phyloP scores from a whole-genome alignment of 2,329 filamentous ascomycete genomes.

The Aspergillus awamori region DNA sequence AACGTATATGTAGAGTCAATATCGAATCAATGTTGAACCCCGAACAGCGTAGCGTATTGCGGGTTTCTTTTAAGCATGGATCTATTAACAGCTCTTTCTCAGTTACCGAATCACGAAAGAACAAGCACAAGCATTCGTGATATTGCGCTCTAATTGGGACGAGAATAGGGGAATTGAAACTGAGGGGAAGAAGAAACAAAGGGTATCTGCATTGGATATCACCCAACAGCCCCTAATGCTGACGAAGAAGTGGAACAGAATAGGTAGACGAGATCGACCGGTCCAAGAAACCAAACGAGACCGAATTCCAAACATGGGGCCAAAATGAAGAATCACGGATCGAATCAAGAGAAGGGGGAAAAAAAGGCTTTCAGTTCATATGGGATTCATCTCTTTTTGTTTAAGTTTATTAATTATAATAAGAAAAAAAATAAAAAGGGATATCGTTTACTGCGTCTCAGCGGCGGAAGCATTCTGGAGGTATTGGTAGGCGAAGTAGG shows the following conservation, averaged over 20 bases:
- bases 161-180: background rate
- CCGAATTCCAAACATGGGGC: background rate
- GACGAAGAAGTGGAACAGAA: background rate
- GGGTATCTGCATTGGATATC: constrained; percentile 7
- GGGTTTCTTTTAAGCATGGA: background rate
- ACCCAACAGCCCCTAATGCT: constrained; percentile 14
- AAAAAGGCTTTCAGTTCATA: constrained; percentile 6
- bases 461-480: constrained; percentile 56
- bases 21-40: background rate
- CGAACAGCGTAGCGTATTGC: too few species aligned
- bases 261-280: background rate
- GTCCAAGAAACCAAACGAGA: background rate
- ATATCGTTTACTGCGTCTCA: constrained; percentile 27
- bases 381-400: background rate
- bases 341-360: background rate
- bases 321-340: too few species aligned
- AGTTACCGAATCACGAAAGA: background rate
- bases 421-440: background rate
- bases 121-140: background rate
- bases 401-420: background rate
- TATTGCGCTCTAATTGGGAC: background rate
- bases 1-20: background rate
- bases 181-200: background rate
- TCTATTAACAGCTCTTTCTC: background rate
- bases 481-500: constrained; percentile 85